These are phyloP conservation scores for Symbiodinium pilosum DNA, from an alignment of 73 alveolate genomes.

Conservation along the genomic window DNA sequence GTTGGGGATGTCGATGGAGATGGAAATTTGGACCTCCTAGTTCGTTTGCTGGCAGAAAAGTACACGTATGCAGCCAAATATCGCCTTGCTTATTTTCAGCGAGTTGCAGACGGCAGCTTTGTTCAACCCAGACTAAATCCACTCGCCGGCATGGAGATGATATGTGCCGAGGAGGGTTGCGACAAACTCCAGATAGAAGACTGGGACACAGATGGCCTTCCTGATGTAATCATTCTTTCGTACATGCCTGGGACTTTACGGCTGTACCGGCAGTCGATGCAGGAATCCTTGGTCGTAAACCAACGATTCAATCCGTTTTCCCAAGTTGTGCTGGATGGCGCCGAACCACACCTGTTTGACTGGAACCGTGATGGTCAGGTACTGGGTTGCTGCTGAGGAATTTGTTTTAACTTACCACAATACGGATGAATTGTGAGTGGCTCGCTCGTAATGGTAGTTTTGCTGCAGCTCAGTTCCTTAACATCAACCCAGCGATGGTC, in stretches of 20 bases:
- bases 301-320: conserved; percentile 9
- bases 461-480: not conserved
- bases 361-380: conserved; percentile 22
- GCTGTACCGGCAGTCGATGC: not conserved
- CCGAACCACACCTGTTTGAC: conserved; percentile 17
- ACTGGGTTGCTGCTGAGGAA: not conserved
- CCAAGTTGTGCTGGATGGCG: conserved; percentile 22
- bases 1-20: not conserved
- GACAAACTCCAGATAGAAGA: not conserved
- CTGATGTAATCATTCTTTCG: not conserved
- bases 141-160: not conserved
- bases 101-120: not conserved
- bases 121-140: not conserved
- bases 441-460: not conserved
- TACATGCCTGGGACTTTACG: not conserved
- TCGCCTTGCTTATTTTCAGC: not conserved
- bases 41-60: not conserved
- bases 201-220: conserved; percentile 42
- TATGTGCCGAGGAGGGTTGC: not conserved
- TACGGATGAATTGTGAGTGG: not conserved
- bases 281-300: conserved; percentile 1
- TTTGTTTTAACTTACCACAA: not conserved
- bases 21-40: not conserved
- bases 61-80: not conserved
- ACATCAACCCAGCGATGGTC: not conserved